Percentiles rank a stretch among this genome's conserved stretches.
These are phyloP conservation scores for Dothideomycetes sp. DNA, from an alignment of 2,329 filamentous ascomycete species.

Conservation along the genomic window DNA sequence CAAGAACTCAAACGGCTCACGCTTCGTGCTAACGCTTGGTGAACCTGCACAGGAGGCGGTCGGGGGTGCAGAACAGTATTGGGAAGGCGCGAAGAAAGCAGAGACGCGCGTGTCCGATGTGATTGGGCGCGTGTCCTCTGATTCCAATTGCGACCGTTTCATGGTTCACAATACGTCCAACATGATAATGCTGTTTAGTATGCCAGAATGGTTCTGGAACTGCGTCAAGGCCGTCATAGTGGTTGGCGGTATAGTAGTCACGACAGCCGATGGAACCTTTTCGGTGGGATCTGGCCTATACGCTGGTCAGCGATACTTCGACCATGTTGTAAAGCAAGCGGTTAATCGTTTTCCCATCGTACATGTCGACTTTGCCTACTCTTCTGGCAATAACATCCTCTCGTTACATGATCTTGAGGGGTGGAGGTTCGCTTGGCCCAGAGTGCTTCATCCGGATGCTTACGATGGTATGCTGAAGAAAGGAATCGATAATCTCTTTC, in stretches of 20 bases:
- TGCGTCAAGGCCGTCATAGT: neutral
- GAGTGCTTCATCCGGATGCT: neutral
- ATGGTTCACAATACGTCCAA: neutral
- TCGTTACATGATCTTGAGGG: neutral
- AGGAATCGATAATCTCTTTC: neutral
- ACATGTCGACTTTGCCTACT: neutral
- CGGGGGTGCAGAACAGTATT: neutral
- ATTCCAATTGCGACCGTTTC: neutral
- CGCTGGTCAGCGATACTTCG: neutral
- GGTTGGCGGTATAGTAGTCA: neutral
- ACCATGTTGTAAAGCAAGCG: neutral
- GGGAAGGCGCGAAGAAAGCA: neutral
- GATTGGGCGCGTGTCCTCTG: neutral
- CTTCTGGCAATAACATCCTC: neutral
- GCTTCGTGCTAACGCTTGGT: neutral
- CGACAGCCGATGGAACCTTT: neutral
- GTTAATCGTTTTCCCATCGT: neutral
- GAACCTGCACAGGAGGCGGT: neutral
- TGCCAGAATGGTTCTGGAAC: neutral
- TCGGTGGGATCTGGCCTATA: neutral
- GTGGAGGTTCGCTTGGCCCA: neutral
- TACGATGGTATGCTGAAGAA: neutral
- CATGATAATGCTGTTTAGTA: neutral
- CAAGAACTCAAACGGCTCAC: neutral
- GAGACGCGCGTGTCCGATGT: neutral